Evolutionary conservation across 805 yeast species (phyloP), one percentile per base, ranked within the genome.

Genomic region (Candida xiaguanensis): DNA sequence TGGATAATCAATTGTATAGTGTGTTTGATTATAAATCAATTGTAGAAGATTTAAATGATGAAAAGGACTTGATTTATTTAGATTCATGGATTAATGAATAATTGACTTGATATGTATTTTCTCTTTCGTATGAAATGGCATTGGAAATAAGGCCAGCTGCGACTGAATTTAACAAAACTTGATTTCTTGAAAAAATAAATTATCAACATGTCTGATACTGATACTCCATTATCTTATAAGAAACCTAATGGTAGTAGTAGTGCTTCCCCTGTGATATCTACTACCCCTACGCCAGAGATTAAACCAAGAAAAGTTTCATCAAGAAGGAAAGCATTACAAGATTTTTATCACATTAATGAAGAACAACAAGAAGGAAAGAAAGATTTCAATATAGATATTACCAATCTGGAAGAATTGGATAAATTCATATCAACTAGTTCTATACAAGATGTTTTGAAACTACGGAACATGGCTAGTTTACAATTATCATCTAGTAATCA

Each of bases 401-500:
- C 31, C 3, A 48, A 56, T 38, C 53, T 53, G 2, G 47, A 50
- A 4, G 46, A 47, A 13, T 35, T 61, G 8, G 30, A 44, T 1
- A 24, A 47, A 4, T 61, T 55, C 42, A 47, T 63, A 19, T 46
- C 52, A 32, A 44, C 43, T 5, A 45, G 51, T 19, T 44, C 59
- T 3, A 58, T 61, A 5, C 53, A 56, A 27, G 66, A 63, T 4
- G 60, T 64, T 2, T 48, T 64, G 20, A 54, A 52, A 43, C 49
- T 58, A 20, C 43, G 68, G 31, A 64, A 63, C 45, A 33, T 50
- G 12, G 63, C 77, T 7, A 67, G 71, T 17, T 65, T 65, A 22
- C 65, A 67, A 37, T 61, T 78, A 40, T 76, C 74, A 42, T 56
- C 75, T 12, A 77, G 74, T 37, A 80, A 77, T 43, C 73, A 77